These are phyloP conservation scores for Phyllosticta paracitricarpa DNA, from an alignment of 2,329 filamentous ascomycete species.

Conservation along the genomic window DNA sequence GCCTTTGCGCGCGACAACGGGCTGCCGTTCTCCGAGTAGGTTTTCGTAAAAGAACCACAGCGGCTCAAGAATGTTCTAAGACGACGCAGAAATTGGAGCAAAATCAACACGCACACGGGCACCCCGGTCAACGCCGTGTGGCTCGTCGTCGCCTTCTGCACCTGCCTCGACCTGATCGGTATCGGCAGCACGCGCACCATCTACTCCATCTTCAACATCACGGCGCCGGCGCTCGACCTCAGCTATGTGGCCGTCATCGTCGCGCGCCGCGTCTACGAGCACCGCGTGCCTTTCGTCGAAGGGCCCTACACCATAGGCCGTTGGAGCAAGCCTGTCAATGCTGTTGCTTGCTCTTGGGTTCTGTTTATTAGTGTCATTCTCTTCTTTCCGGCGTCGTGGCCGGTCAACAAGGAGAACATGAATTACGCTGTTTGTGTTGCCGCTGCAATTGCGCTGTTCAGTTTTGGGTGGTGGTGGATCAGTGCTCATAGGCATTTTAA, in stretches of 20 bases:
- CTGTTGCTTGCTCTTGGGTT: conserved; percentile 50
- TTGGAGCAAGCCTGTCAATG: conserved; percentile 47
- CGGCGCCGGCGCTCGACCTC: conserved; percentile 38
- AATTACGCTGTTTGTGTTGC: conserved; percentile 40
- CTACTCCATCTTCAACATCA: conserved; percentile 39
- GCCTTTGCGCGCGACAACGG: conserved; percentile 51
- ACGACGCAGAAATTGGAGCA: conserved; percentile 37
- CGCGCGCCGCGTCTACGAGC: conserved; percentile 44
- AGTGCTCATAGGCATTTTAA: conserved; percentile 27
- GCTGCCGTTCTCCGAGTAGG: conserved; percentile 49
- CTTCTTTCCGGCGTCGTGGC: conserved; percentile 38
- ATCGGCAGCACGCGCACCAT: conserved; percentile 43
- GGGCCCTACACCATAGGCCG: conserved; percentile 49
- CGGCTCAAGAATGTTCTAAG: neutral
- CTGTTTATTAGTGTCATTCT: conserved; percentile 53
- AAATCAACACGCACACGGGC: conserved; percentile 43
- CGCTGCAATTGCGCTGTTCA: conserved; percentile 40
- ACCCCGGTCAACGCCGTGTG: conserved; percentile 55
- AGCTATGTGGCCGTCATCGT: conserved; percentile 53
- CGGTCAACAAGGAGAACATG: conserved; percentile 36
- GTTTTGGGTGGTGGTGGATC: conserved; percentile 35
- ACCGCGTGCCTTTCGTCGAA: conserved; percentile 40
- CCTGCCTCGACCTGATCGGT: conserved; percentile 41
- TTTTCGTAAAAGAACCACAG: neutral
- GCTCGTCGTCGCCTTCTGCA: conserved; percentile 52